phyloP scores from a whole-genome alignment of 73 alveolate species.

The Tetrahymena malaccensis region DNA sequence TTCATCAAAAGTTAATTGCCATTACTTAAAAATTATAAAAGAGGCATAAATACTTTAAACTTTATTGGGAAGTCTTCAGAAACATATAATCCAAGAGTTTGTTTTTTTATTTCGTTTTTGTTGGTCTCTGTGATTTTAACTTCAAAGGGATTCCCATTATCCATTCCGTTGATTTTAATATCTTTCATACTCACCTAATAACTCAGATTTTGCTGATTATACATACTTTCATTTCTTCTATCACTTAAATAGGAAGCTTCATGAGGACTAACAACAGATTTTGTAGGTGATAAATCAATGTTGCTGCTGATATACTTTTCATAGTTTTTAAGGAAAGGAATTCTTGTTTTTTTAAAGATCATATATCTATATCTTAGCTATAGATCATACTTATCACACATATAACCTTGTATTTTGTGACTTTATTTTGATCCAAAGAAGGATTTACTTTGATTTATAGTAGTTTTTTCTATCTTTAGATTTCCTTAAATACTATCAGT shows the following conservation, averaged over 20 bases:
- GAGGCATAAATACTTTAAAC: constrained; percentile 45
- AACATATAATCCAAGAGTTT: constrained; percentile 53
- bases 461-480: constrained; percentile 44
- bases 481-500: constrained; percentile 65
- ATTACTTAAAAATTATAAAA: constrained; percentile 56
- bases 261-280: background rate
- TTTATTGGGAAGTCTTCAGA: constrained; percentile 63
- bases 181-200: background rate
- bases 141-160: constrained; percentile 7
- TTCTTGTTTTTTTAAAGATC: constrained; percentile 16
- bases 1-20: constrained; percentile 47
- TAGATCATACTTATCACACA: constrained; percentile 54
- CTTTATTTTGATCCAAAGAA: constrained; percentile 44
- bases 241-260: background rate
- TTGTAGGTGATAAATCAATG: background rate
- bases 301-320: constrained; percentile 11
- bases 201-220: background rate
- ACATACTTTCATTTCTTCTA: background rate
- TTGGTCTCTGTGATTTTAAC: constrained; percentile 1
- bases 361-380: constrained; percentile 3
- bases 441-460: constrained; percentile 37
- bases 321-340: background rate
- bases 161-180: background rate
- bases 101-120: constrained; percentile 32
- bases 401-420: constrained; percentile 24